A percentile compares a stretch with the other conserved stretches of the same genome.
These are phyloP conservation scores for Stagonosporopsis cucurbitacearum DNA, from an alignment of 2,329 filamentous ascomycete genomes.

Conservation along the genomic window DNA sequence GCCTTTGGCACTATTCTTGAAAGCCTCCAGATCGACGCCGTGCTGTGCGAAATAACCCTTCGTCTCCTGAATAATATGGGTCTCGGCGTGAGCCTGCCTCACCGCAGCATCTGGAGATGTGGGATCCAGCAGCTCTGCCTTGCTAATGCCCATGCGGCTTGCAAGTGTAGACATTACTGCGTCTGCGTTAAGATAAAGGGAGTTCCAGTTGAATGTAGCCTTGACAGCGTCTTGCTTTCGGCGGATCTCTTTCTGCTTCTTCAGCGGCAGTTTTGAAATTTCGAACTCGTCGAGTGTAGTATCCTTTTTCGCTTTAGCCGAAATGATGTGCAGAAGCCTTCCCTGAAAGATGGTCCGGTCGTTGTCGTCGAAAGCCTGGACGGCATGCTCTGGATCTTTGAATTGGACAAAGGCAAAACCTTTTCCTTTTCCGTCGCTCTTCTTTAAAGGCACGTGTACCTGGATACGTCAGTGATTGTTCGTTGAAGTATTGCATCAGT, in stretches of 20 bases:
- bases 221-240: slow-evolving; percentile 81
- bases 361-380: slow-evolving; percentile 77
- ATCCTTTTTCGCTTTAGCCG: slow-evolving; percentile 81
- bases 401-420: slow-evolving; percentile 91
- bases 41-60: slow-evolving; percentile 89
- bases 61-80: slow-evolving; percentile 93
- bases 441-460: slow-evolving; percentile 85
- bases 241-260: slow-evolving; percentile 91
- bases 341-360: slow-evolving; percentile 93
- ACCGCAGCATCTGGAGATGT: slow-evolving; percentile 93
- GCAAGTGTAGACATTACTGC: slow-evolving; percentile 91
- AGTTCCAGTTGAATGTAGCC: slow-evolving; percentile 94
- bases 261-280: slow-evolving; percentile 88
- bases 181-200: slow-evolving; percentile 97
- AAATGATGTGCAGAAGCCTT: slow-evolving; percentile 87
- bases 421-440: slow-evolving; percentile 74
- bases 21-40: slow-evolving; percentile 89
- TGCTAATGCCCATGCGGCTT: slow-evolving; percentile 83
- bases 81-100: slow-evolving; percentile 96
- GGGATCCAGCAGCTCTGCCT: slow-evolving; percentile 92
- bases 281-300: slow-evolving; percentile 85
- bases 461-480: slow-evolving; percentile 52
- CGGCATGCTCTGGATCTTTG: slow-evolving; percentile 72
- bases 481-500: neutral
- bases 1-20: slow-evolving; percentile 83